These are phyloP conservation scores for Neofusicoccum kwambonambiense DNA, from an alignment of 2,329 filamentous ascomycete genomes.

Conservation along the genomic window DNA sequence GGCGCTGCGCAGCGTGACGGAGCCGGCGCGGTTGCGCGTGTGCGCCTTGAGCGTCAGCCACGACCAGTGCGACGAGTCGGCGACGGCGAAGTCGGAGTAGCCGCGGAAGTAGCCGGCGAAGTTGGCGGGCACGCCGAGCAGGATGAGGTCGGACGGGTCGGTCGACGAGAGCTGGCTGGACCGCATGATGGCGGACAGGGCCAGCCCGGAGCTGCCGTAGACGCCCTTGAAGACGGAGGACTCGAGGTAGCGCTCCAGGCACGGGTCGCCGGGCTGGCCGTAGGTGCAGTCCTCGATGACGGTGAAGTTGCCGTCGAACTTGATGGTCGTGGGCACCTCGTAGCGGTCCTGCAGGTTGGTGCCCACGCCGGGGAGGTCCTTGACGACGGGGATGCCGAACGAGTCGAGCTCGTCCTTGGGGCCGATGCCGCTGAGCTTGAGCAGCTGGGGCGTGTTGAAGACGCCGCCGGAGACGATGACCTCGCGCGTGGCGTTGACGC, in stretches of 20 bases:
- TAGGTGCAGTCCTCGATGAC: background rate
- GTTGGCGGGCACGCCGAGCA: slow-evolving; percentile 55
- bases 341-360: slow-evolving; percentile 64
- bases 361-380: slow-evolving; percentile 62
- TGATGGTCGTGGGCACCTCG: slow-evolving; percentile 48
- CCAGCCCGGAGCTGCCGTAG: slow-evolving; percentile 39
- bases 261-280: slow-evolving; percentile 37
- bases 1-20: slow-evolving; percentile 58
- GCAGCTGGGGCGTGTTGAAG: slow-evolving; percentile 64
- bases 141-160: slow-evolving; percentile 54
- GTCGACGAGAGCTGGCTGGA: slow-evolving; percentile 44
- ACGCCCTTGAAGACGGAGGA: slow-evolving; percentile 21
- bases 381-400: slow-evolving; percentile 54
- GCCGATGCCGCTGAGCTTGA: slow-evolving; percentile 65
- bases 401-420: slow-evolving; percentile 52
- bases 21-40: slow-evolving; percentile 60
- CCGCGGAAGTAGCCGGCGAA: slow-evolving; percentile 59
- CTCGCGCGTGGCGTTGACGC: slow-evolving; percentile 43
- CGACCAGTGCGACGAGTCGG: slow-evolving; percentile 43
- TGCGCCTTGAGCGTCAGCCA: slow-evolving; percentile 61
- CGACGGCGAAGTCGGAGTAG: slow-evolving; percentile 48
- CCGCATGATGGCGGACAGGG: slow-evolving; percentile 28
- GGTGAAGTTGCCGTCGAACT: slow-evolving; percentile 41
- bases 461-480: slow-evolving; percentile 52
- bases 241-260: slow-evolving; percentile 43